Percentiles rank a stretch among this genome's conserved stretches.
Conservation (phyloP, 768 basidiomycete species). For the Agaricus sinodeliciosus region DNA sequence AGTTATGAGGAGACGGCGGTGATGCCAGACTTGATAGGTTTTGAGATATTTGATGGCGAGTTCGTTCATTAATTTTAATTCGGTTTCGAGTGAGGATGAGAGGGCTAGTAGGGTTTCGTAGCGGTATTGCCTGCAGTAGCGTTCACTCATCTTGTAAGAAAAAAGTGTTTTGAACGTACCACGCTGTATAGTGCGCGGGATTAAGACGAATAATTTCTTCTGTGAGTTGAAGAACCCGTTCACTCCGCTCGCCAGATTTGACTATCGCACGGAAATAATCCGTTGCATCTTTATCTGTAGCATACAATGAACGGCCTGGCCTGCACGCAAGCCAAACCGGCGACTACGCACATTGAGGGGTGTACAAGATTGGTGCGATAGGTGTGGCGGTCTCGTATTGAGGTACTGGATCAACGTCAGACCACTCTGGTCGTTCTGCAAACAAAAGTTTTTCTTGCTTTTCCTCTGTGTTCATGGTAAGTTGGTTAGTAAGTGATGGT, state of each 20-base stretch:
- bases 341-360: constrained; percentile 66
- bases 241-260: constrained; percentile 69
- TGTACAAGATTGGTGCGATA: constrained; percentile 90
- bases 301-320: neutral
- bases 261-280: constrained; percentile 87
- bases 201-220: constrained; percentile 86
- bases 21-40: constrained; percentile 98
- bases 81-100: constrained; percentile 60
- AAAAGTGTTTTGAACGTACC: constrained; percentile 42
- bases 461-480: neutral
- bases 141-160: neutral
- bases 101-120: constrained; percentile 78
- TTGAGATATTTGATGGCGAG: constrained; percentile 82
- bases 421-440: constrained; percentile 66
- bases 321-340: neutral
- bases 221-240: constrained; percentile 80
- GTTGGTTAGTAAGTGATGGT: too few relatives aligned
- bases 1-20: constrained; percentile 70
- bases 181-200: constrained; percentile 95
- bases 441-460: constrained; percentile 32
- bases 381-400: constrained; percentile 79
- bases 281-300: constrained; percentile 84
- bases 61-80: constrained; percentile 83
- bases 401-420: constrained; percentile 68
- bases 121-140: constrained; percentile 80